Conservation (phyloP, 2,329 filamentous ascomycete genomes). For the Fusarium dlaminii region DNA sequence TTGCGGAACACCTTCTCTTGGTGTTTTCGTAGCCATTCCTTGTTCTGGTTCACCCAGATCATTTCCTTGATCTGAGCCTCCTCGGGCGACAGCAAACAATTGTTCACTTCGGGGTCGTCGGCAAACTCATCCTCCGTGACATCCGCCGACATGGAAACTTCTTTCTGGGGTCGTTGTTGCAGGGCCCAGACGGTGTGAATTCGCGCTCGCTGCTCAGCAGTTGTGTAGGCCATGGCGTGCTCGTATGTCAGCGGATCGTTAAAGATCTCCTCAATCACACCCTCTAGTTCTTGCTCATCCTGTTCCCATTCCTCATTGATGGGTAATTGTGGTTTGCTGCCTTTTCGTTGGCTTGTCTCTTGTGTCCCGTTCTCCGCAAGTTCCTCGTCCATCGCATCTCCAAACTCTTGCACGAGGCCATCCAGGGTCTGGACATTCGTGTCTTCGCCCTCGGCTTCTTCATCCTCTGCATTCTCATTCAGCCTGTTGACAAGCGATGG, state of each 20-base stretch:
- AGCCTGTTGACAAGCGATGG: conserved; percentile 39
- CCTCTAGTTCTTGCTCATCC: conserved; percentile 72
- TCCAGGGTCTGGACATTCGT: conserved; percentile 49
- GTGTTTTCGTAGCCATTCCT: conserved; percentile 88
- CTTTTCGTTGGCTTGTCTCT: conserved; percentile 36
- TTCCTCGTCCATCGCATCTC: conserved; percentile 50
- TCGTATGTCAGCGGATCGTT: conserved; percentile 67
- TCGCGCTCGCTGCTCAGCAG: conserved; percentile 63
- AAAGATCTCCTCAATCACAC: conserved; percentile 76
- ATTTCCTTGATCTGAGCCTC: conserved; percentile 87
- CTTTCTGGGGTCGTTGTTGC: conserved; percentile 57
- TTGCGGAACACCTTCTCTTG: conserved; percentile 84
- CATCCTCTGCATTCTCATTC: conserved; percentile 15
- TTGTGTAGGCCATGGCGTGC: conserved; percentile 67
- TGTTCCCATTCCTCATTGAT: conserved; percentile 71
- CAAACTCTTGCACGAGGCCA: conserved; percentile 56
- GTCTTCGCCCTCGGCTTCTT: conserved; percentile 25
- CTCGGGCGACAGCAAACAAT: conserved; percentile 77
- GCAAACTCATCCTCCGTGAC: conserved; percentile 86
- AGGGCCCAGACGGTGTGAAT: conserved; percentile 64
- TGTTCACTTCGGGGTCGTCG: conserved; percentile 86
- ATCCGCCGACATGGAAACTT: conserved; percentile 67
- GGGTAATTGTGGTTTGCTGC: conserved; percentile 57
- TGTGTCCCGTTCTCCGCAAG: conserved; percentile 19
- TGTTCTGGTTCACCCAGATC: conserved; percentile 95